phyloP scores from a whole-genome alignment of 345 rosid genomes.

The Dipteronia sinensis region DNA sequence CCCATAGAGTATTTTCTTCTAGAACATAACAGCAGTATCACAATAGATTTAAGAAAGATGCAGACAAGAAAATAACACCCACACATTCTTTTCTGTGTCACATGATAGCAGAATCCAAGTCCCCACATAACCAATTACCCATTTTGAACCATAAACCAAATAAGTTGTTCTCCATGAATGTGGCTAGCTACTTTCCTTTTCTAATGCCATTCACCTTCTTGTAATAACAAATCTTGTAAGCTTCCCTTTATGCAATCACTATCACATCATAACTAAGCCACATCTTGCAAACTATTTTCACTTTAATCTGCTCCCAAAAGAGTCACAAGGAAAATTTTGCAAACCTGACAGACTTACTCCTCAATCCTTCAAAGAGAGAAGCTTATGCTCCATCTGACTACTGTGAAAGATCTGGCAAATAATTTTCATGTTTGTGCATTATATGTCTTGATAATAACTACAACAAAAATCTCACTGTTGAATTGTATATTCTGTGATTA shows the following conservation, averaged over 20 bases:
- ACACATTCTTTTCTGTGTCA: neutral
- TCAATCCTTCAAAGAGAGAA: neutral
- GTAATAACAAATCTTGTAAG: neutral
- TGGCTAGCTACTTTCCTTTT: neutral
- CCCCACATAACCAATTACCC: neutral
- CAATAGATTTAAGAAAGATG: neutral
- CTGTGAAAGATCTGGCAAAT: neutral
- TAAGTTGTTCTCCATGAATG: neutral
- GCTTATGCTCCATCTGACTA: neutral
- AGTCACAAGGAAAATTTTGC: neutral
- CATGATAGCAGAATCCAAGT: neutral
- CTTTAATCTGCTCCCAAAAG: neutral
- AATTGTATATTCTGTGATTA: neutral
- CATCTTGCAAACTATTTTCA: neutral
- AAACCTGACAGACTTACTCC: neutral
- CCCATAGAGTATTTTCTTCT: neutral
- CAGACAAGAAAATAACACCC: neutral
- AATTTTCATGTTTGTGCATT: neutral
- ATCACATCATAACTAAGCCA: neutral
- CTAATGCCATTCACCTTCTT: neutral
- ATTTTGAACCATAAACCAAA: neutral
- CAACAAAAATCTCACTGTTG: neutral
- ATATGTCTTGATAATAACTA: neutral
- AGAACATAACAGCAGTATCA: neutral
- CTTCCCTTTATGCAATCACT: neutral